A percentile compares a stretch with the other conserved stretches of the same genome.
Evolutionary conservation across 768 basidiomycete species (phyloP).

Genomic region (Rhodosporidiobolus odoratus): DNA sequence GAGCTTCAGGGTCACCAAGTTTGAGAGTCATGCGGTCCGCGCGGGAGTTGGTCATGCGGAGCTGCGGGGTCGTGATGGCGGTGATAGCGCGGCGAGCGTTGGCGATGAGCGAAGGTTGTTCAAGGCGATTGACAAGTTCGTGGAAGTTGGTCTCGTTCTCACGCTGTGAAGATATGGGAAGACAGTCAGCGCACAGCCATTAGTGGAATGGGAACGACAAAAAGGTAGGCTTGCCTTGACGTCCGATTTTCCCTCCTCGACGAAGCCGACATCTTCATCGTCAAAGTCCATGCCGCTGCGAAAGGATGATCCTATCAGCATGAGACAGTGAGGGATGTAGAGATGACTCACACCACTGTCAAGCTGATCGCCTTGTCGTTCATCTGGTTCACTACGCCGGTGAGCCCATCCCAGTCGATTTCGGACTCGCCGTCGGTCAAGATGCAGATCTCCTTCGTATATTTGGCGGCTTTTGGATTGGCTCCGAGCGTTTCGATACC

Average conservation of each 20-base stretch:
- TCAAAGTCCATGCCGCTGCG: constrained; percentile 82
- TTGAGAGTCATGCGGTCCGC: constrained; percentile 62
- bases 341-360: constrained; percentile 62
- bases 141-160: constrained; percentile 69
- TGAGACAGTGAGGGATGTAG: not conserved
- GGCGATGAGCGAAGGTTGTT: constrained; percentile 56
- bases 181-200: not conserved
- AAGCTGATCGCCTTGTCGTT: constrained; percentile 57
- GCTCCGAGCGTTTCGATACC: constrained; percentile 70
- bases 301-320: constrained; percentile 15
- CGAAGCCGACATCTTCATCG: constrained; percentile 61
- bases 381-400: constrained; percentile 60
- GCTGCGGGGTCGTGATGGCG: constrained; percentile 52
- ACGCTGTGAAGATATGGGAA: constrained; percentile 50
- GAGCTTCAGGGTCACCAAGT: constrained; percentile 67
- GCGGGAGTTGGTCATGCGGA: constrained; percentile 62
- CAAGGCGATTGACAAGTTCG: constrained; percentile 48
- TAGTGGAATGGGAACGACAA: not conserved
- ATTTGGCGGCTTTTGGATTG: constrained; percentile 61
- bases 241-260: constrained; percentile 62
- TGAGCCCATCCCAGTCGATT: constrained; percentile 61
- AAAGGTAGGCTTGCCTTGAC: constrained; percentile 60
- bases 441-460: constrained; percentile 70
- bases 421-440: constrained; percentile 79
- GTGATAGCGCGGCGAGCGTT: constrained; percentile 63